Percentiles rank a stretch among this genome's conserved stretches.
phyloP scores from a whole-genome alignment of 306 rosid genomes.

The Corylus avellana region DNA sequence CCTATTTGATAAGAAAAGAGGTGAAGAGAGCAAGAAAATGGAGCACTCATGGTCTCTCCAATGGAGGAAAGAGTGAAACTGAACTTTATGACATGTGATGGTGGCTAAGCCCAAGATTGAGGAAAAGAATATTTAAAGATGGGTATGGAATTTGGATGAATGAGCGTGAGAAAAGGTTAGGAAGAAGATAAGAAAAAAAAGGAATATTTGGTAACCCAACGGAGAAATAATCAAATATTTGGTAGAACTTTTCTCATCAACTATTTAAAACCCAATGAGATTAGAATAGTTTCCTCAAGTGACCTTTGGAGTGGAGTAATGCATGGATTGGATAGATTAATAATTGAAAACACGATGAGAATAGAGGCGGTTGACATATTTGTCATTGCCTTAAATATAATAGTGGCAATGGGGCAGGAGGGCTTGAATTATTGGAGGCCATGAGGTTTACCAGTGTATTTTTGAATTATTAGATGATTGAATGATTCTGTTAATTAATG shows the following conservation, averaged over 20 bases:
- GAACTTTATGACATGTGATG: conserved; percentile 37
- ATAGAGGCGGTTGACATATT: conserved; percentile 27
- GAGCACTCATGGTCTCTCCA: conserved; percentile 21
- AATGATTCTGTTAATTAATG: conserved; percentile 36
- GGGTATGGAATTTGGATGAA: conserved; percentile 25
- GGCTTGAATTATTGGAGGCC: conserved; percentile 47
- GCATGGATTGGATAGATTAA: conserved; percentile 18
- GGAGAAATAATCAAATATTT: conserved; percentile 1
- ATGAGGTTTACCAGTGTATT: conserved; percentile 20
- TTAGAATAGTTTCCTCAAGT: not conserved
- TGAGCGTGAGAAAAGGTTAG: conserved; percentile 24
- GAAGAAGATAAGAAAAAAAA: conserved; percentile 26
- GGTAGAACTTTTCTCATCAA: not conserved
- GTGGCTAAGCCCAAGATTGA: conserved; percentile 44
- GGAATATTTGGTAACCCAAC: conserved; percentile 50
- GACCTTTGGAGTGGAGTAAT: conserved; percentile 11
- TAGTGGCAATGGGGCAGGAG: conserved; percentile 39
- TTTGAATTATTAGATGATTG: conserved; percentile 46
- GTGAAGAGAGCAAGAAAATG: conserved; percentile 15
- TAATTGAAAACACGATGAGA: conserved; percentile 20
- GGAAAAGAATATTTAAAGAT: conserved; percentile 39
- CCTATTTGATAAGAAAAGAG: conserved; percentile 32
- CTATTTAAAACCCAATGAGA: not conserved
- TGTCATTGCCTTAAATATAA: conserved; percentile 37
- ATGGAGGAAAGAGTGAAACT: conserved; percentile 19